phyloP scores from a whole-genome alignment of 2,329 filamentous ascomycete species.

The Emergomyces orientalis region DNA sequence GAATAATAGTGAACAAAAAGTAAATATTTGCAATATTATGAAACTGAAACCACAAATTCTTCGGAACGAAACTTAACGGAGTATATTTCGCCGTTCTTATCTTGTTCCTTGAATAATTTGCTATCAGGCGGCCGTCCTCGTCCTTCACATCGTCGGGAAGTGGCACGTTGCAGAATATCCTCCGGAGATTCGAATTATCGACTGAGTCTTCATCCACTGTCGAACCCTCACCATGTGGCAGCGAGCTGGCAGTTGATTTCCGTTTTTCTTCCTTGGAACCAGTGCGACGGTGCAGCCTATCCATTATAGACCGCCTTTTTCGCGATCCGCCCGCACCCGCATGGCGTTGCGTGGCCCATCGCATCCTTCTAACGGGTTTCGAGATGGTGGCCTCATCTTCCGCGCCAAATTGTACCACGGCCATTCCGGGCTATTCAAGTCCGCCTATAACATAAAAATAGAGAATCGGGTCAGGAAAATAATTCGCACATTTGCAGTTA shows the following conservation, averaged over 20 bases:
- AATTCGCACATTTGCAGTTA: slow-evolving; percentile 8
- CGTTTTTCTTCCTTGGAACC: slow-evolving; percentile 61
- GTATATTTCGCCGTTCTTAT: slow-evolving; percentile 98
- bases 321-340: slow-evolving; percentile 62
- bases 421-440: slow-evolving; percentile 23
- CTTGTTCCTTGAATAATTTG: slow-evolving; percentile 79
- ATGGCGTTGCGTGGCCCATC: slow-evolving; percentile 94
- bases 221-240: slow-evolving; percentile 21
- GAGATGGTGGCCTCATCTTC: slow-evolving; percentile 40
- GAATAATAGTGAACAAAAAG: slow-evolving; percentile 91
- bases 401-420: slow-evolving; percentile 29
- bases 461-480: slow-evolving; percentile 3
- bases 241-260: slow-evolving; percentile 38
- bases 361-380: slow-evolving; percentile 63
- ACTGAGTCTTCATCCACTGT: slow-evolving; percentile 22
- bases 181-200: slow-evolving; percentile 40
- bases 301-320: slow-evolving; percentile 76
- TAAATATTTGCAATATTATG: slow-evolving; percentile 98
- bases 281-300: slow-evolving; percentile 57
- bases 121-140: slow-evolving; percentile 64
- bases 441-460: slow-evolving; percentile 13
- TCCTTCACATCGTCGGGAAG: slow-evolving; percentile 67
- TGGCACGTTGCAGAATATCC: slow-evolving; percentile 76
- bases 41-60: slow-evolving; percentile 96
- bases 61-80: slow-evolving; percentile 84